These are phyloP conservation scores for Aleurites moluccanus DNA, from an alignment of 441 rosid genomes.

Conservation along the genomic window DNA sequence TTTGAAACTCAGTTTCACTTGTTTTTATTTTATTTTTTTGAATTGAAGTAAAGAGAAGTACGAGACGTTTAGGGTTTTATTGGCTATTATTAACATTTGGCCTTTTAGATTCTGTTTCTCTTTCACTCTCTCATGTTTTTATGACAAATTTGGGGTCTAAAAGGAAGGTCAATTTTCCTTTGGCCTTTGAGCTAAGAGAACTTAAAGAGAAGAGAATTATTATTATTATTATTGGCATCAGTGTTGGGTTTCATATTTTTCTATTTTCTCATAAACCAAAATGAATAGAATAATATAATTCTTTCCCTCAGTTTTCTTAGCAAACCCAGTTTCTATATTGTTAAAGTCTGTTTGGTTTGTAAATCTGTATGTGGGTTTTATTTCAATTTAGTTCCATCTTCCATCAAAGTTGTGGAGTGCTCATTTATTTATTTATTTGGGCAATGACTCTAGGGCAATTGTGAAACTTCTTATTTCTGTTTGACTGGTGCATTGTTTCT, in stretches of 20 bases:
- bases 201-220: neutral
- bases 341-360: neutral
- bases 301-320: neutral
- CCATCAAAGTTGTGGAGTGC: neutral
- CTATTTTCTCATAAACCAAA: neutral
- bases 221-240: neutral
- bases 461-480: neutral
- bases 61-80: slow-evolving; percentile 9
- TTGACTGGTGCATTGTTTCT: neutral
- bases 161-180: neutral
- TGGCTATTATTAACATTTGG: neutral
- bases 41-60: neutral
- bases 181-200: neutral
- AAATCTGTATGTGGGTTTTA: slow-evolving; percentile 5
- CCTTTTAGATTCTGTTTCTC: neutral
- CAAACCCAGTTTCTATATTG: neutral
- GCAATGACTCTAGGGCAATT: neutral
- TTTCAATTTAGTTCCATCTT: neutral
- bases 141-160: slow-evolving; percentile 3
- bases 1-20: neutral
- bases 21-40: neutral
- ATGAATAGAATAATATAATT: neutral
- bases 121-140: neutral
- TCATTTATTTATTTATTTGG: neutral
- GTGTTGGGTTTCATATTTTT: neutral